phyloP scores from a whole-genome alignment of 2,329 filamentous ascomycete species.

The Biscogniauxia mediterranea region DNA sequence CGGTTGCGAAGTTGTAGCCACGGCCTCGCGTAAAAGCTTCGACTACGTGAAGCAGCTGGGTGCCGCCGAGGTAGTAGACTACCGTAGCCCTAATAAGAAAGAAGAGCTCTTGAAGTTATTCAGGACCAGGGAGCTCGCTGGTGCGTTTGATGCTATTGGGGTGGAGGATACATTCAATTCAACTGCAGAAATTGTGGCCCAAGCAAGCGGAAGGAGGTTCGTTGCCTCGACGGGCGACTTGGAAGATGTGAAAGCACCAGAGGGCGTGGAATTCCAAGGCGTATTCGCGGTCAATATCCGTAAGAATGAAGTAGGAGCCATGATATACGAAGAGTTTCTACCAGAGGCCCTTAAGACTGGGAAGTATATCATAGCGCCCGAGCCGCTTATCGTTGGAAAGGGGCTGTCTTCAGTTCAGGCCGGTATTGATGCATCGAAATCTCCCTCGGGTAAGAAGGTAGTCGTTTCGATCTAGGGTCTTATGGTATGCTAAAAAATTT shows the following conservation, averaged over 20 bases:
- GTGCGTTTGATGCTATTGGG: conserved; percentile 14
- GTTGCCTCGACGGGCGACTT: conserved; percentile 7
- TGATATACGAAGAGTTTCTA: conserved; percentile 14
- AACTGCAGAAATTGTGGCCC: conserved; percentile 3
- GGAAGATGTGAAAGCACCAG: background rate
- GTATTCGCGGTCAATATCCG: conserved; percentile 14
- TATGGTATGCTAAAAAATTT: background rate
- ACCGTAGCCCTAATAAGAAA: conserved; percentile 30
- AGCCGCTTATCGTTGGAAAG: conserved; percentile 10
- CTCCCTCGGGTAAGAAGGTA: conserved; percentile 6
- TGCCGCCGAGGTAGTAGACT: conserved; percentile 39
- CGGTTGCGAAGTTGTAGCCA: conserved; percentile 43
- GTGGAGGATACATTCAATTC: background rate
- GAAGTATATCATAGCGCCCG: conserved; percentile 11
- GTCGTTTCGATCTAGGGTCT: conserved; percentile 6
- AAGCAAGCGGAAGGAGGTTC: conserved; percentile 7
- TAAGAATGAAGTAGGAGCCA: conserved; percentile 8
- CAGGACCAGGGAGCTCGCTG: conserved; percentile 12
- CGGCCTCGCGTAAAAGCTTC: conserved; percentile 39
- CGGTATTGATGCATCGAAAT: conserved; percentile 6
- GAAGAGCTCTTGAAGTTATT: conserved; percentile 25
- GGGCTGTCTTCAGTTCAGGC: conserved; percentile 10
- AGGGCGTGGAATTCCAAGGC: background rate
- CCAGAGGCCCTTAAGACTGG: conserved; percentile 10
- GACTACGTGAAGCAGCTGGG: conserved; percentile 37